Base-by-base conservation (phyloP, 352 stramenopile genomes). In the Thalassiosira delicatula region DNA sequence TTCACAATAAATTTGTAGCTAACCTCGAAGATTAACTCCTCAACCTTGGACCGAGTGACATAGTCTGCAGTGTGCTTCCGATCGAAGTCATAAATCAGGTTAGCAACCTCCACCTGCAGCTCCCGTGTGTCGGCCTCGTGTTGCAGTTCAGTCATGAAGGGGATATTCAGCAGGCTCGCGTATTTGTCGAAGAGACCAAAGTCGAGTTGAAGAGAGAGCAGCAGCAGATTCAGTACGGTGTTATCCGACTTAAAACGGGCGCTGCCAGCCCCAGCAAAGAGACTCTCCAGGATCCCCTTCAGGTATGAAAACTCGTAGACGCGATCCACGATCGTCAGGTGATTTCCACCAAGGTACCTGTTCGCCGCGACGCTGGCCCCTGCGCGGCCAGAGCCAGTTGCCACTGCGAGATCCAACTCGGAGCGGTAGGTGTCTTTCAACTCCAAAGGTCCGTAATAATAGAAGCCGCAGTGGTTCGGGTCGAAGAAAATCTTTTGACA, bases 1-100 rank as follows among this genome's bases (percentile, higher is more conserved):
- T 90, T 90, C n/a, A 90, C 68, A 19, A 90, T 46, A 75, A 90
- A 90, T 68, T 91, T 91, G 73, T 89, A 88, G 19, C 83, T 88
- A 25, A 83, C 79, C 49, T 91, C 83, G 54, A 81, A 91, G 44
- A 91, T 84, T 14, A 91, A 44, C 3, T 86, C 70, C 67, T 91
- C 86, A 23, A 91, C 95, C 60, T 87, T 86, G 4, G 72, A 80
- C 25, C 85, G 81, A 23, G 85, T 90, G 27, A 90, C 51, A 2
- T 77, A 81, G 60, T 90, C 73, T 14, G 56, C 72, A 30, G 23
- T 72, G 56, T 87, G 82, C 60, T 84, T 86, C 35, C 83, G 56
- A 56, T 90, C 85, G 73, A 87, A 87, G 53, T 90, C 79, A 60
- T 89, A 88, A 60, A 90, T 90, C 37, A 87, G 57, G 56, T 90